Base-by-base conservation (phyloP, 768 basidiomycete species). In the Trametes meyenii region DNA sequence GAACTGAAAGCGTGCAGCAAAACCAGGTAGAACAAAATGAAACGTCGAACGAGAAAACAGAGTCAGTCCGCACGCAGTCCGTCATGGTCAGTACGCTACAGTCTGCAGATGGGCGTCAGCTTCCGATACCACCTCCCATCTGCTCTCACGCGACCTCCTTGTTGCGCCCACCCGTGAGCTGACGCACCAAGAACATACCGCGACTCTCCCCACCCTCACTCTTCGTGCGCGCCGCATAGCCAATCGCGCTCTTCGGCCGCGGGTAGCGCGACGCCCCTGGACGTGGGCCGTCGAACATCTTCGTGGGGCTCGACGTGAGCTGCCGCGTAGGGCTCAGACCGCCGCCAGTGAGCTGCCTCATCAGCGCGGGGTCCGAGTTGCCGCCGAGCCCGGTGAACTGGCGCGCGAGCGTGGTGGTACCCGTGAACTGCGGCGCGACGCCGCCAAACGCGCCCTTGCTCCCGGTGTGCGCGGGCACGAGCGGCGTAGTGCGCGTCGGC, bases 181-280 rank as follows among this genome's bases (percentile, higher is more conserved):
- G 90, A 67, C 85, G 79, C 48, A 92, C 88, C 58, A 93, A 75
- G 73, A 84, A 89, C 88, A 92, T 84, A 10, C 83, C 87, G 49
- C 87, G 77, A 13, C 86, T 89, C 70, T 90, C 88, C 64, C 90
- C 89, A 29, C 76, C 80, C 26, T 65, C 65, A 49, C 64, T 68
- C 65, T 66, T 68, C 35, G 69, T 68, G 59, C 76, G 81, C 66
- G 89, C 79, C 73, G 88, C 84, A 39, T 39, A 64, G 14, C 89
- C 89, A 58, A 88, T 84, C 24, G 90, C 87, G 68, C 89, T 91
- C 79, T 88, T 91, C 12, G 92, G 91, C 56, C 92, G 76, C 10
- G 89, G 84, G 50, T 72, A 73, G 44, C 85, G 78, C 19, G 66
- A 58, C 13, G 64, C 62, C 7, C 78, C 76, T 13, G 76, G 75